Percentiles rank a stretch among this genome's conserved stretches.
Conservation (phyloP, 1,284 basidiomycete species). For the Fistulinella staudtii region DNA sequence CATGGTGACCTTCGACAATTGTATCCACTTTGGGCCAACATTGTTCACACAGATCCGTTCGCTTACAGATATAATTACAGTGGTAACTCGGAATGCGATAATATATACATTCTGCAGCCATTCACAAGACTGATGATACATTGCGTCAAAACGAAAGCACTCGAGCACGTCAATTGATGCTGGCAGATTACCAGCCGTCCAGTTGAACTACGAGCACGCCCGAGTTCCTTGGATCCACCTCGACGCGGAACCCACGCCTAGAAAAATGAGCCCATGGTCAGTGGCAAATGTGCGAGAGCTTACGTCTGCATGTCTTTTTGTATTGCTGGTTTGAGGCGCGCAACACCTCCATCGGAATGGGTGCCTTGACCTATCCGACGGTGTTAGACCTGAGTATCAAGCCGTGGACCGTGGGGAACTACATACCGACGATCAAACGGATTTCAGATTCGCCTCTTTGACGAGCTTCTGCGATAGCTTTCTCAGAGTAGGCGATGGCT, state of each 20-base stretch:
- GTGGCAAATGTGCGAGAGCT: conserved; percentile 14
- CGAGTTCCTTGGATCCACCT: conserved; percentile 76
- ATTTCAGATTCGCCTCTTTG: conserved; percentile 61
- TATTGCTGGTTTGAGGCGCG: conserved; percentile 91
- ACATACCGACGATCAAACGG: conserved; percentile 82
- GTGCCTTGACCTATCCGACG: conserved; percentile 66
- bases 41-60: neutral
- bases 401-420: neutral
- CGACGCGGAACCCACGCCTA: conserved; percentile 13
- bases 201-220: conserved; percentile 86
- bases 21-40: neutral
- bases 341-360: conserved; percentile 76
- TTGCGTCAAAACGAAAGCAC: no score
- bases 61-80: no score
- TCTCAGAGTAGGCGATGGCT: conserved; percentile 67
- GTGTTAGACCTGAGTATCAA: neutral
- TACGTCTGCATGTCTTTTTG: conserved; percentile 80
- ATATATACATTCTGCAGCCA: no score
- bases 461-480: conserved; percentile 65
- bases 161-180: no score
- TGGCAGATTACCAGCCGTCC: conserved; percentile 2
- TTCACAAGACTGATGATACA: neutral
- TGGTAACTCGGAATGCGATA: no score
- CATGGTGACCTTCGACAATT: no score
- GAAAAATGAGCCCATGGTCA: neutral